Base-by-base conservation (phyloP, 2,329 filamentous ascomycete genomes). In the Metarhizium guizhouense region DNA sequence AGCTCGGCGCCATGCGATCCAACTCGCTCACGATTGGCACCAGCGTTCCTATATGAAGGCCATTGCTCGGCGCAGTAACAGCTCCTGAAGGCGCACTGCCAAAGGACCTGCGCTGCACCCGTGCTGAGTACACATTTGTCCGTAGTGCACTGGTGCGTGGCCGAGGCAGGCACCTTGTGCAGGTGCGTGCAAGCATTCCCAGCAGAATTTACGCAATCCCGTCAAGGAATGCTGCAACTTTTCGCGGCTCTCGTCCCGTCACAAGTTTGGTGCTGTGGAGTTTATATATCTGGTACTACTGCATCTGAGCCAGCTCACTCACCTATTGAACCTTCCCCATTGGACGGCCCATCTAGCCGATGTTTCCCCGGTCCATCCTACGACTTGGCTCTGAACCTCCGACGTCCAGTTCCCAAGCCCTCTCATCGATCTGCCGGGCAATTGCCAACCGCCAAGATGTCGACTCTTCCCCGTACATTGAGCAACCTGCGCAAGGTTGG, bases 1-100 rank as follows among this genome's bases (percentile, higher is more conserved):
- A 96, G 48, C 88, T 86, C n/a, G 94, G 94, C 3, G 92, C 88
- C 60, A 97, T 83, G 63, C 81, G 87, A 70, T 99, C 94, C 58
- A 99, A 75, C 70, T 99, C 92, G 63, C 72, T 72, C 67, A 82
- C 69, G 67, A 88, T 77, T 13, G 80, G 78, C 30, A 77, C 76
- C 56, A 83, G 66, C 63, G 76, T 69, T 30, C 72, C 77, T 5
- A 66, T 66, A 20, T 57, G 51, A 51, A 57, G 61, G 18, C 57
- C 53, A 36, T 63, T 55, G 38, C 52, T 45, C 6, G 72, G 56
- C 32, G 70, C 66, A 51, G 72, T 34, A 51, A 64, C 57, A 53
- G 61, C 57, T 32, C 65, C 66, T 38, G 64, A 58, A 11, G 69
- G 65, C 58, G 62, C 74, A 40, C 74, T 56, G 54, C 54, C 68